Evolutionary conservation across 208 protist species (phyloP).

Genomic region (Trypanosomatidae sp.): DNA sequence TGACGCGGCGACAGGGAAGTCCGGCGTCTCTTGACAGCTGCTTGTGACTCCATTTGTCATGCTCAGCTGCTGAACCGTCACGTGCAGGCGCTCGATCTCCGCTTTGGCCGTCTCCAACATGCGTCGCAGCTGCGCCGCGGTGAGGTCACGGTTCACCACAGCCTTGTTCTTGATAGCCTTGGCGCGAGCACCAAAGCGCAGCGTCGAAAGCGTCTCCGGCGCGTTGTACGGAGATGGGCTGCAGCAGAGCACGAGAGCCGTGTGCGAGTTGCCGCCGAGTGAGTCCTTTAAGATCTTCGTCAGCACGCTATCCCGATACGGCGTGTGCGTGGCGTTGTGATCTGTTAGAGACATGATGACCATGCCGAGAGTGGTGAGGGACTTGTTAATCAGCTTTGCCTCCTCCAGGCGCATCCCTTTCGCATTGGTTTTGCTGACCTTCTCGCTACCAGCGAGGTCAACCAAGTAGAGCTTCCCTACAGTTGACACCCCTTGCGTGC

Average conservation of each 20-base stretch:
- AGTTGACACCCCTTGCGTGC: slow-evolving; percentile 51
- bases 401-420: slow-evolving; percentile 87
- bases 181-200: slow-evolving; percentile 85
- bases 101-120: slow-evolving; percentile 68
- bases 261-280: slow-evolving; percentile 89
- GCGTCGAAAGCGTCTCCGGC: slow-evolving; percentile 87
- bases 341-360: slow-evolving; percentile 88
- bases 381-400: slow-evolving; percentile 93
- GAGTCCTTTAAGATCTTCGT: slow-evolving; percentile 89
- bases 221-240: slow-evolving; percentile 77
- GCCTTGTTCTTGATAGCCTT: slow-evolving; percentile 85
- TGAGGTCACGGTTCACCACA: slow-evolving; percentile 77
- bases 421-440: slow-evolving; percentile 83
- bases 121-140: slow-evolving; percentile 69
- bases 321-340: slow-evolving; percentile 52
- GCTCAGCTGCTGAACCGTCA: slow-evolving; percentile 21
- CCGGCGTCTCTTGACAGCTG: not conserved
- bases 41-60: not conserved
- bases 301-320: slow-evolving; percentile 89
- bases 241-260: slow-evolving; percentile 90
- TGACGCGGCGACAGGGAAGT: slow-evolving; percentile 2
- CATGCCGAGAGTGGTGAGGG: slow-evolving; percentile 82
- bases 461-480: slow-evolving; percentile 90
- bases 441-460: slow-evolving; percentile 91
- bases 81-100: slow-evolving; percentile 61